These are phyloP conservation scores for Hymenoscyphus salicellus DNA, from an alignment of 2,329 filamentous ascomycete species.

Conservation along the genomic window DNA sequence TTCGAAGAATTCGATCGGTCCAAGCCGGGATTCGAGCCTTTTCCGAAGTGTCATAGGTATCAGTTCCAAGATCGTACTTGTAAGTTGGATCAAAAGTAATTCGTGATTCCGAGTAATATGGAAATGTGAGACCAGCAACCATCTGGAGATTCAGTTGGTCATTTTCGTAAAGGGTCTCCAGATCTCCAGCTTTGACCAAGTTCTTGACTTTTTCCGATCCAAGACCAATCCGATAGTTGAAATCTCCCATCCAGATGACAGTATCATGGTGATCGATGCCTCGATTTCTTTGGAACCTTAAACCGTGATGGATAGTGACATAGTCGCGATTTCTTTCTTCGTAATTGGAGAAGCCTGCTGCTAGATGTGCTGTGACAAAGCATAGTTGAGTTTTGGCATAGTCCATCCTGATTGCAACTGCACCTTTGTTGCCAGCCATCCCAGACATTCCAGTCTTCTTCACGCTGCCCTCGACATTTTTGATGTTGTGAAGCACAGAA, in stretches of 20 bases:
- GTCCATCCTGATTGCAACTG: constrained; percentile 92
- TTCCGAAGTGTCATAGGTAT: constrained; percentile 92
- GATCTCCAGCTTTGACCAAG: constrained; percentile 67
- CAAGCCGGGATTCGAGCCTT: constrained; percentile 94
- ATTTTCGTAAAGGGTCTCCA: constrained; percentile 81
- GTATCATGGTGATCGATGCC: constrained; percentile 86
- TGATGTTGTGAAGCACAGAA: constrained; percentile 74
- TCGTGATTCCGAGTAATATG: constrained; percentile 83
- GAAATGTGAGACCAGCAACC: constrained; percentile 86
- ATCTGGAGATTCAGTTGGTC: constrained; percentile 97
- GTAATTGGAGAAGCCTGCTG: constrained; percentile 93
- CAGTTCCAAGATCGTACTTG: constrained; percentile 86
- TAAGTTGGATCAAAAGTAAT: constrained; percentile 93
- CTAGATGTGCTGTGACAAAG: constrained; percentile 93
- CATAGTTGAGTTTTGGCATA: constrained; percentile 90
- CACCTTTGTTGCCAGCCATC: constrained; percentile 97
- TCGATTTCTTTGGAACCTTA: constrained; percentile 87
- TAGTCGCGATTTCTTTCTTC: constrained; percentile 95
- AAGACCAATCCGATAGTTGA: constrained; percentile 95
- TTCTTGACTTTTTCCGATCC: constrained; percentile 73
- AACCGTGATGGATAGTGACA: constrained; percentile 61
- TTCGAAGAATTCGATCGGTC: constrained; percentile 90
- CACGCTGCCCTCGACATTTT: constrained; percentile 92
- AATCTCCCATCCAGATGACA: constrained; percentile 94
- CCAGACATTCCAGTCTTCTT: constrained; percentile 95